Evolutionary conservation across 1,139 yeast genomes (phyloP).

Genomic region (Geotrichum fermentans): DNA sequence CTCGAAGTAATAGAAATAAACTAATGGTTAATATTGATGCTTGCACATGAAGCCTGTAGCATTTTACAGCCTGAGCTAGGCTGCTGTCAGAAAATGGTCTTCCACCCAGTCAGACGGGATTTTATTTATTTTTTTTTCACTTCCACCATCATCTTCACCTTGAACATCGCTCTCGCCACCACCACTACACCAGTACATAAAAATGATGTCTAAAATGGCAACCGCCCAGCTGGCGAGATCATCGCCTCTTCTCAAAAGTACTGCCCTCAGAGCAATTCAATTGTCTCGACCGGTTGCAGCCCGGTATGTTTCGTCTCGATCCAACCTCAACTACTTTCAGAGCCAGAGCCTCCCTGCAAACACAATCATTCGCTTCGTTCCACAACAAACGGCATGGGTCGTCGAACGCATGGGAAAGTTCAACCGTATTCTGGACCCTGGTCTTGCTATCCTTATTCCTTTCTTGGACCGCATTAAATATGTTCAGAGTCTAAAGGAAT

Average conservation of each 20-base stretch:
- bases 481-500: conserved; percentile 76
- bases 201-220: conserved; percentile 1
- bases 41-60: neutral
- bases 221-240: neutral
- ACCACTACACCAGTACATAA: neutral
- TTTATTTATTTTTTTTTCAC: neutral
- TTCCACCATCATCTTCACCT: neutral
- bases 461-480: conserved; percentile 70
- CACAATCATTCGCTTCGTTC: conserved; percentile 72
- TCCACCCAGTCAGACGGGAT: conserved; percentile 12
- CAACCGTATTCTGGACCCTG: conserved; percentile 68
- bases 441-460: conserved; percentile 69
- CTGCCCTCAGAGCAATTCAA: neutral
- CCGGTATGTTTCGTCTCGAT: conserved; percentile 4
- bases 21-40: neutral
- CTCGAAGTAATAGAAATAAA: neutral
- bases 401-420: conserved; percentile 91
- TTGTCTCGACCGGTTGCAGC: neutral
- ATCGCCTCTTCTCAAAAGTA: neutral
- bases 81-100: neutral
- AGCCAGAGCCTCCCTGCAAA: conserved; percentile 64
- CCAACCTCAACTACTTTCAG: conserved; percentile 55
- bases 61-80: no score
- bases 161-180: neutral
- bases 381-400: conserved; percentile 91